A percentile compares a stretch with the other conserved stretches of the same genome.
These are phyloP conservation scores for Pleoardoris graminearum DNA, from an alignment of 2,329 filamentous ascomycete species.

Conservation along the genomic window DNA sequence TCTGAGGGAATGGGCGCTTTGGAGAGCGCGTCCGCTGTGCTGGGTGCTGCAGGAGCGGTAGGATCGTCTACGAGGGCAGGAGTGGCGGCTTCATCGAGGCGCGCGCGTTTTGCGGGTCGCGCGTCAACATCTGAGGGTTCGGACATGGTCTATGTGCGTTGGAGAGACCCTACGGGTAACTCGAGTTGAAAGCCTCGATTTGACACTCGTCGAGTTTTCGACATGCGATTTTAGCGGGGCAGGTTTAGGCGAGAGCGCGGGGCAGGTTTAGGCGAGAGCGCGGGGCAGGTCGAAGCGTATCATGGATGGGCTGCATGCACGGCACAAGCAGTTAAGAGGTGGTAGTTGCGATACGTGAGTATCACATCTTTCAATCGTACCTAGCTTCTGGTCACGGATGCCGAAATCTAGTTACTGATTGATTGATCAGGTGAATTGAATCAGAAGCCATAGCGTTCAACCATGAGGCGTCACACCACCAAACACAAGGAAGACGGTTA, in stretches of 20 bases:
- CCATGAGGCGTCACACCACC: too few species aligned
- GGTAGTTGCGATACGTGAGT: not conserved
- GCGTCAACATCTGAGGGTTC: constrained; percentile 8
- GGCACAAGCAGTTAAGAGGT: not conserved
- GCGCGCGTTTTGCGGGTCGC: constrained; percentile 39
- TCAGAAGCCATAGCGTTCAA: too few species aligned
- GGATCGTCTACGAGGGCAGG: constrained; percentile 6
- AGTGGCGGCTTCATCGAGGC: constrained; percentile 30
- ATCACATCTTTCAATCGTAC: too few species aligned
- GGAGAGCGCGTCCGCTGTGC: constrained; percentile 7
- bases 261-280: constrained; percentile 10
- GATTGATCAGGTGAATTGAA: too few species aligned
- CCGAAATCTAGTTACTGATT: too few species aligned
- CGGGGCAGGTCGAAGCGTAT: not conserved
- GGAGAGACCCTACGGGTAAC: constrained; percentile 33
- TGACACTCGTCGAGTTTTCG: constrained; percentile 9
- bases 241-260: constrained; percentile 9
- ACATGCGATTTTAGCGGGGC: constrained; percentile 3
- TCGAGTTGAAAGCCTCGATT: not conserved
- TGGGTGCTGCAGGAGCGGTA: constrained; percentile 10
- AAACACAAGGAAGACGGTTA: not conserved
- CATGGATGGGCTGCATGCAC: too few species aligned
- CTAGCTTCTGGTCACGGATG: too few species aligned
- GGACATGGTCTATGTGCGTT: constrained; percentile 15
- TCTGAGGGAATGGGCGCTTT: constrained; percentile 18